Evolutionary conservation across 371 early-diverging fungal genomes (phyloP), one percentile per base, ranked within the genome.

Genomic region (Syncephalastrum monosporum): DNA sequence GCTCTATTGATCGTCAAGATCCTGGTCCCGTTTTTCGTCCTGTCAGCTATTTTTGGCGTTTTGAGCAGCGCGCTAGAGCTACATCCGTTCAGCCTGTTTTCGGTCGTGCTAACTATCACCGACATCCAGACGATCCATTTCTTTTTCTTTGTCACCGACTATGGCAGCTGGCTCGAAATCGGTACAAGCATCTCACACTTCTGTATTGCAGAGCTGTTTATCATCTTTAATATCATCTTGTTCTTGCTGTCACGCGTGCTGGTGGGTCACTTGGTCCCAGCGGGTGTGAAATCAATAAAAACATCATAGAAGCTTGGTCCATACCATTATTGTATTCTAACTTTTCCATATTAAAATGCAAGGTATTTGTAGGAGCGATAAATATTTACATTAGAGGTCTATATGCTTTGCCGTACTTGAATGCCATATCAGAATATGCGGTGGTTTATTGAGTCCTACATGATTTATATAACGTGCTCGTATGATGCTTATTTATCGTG

Each of bases 81-180:
- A 21, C 91, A 91, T 5, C 82, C 95, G 3, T 92, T 95, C 69
- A 83, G 89, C 12, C 64, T 96, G 49, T 92, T 93, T 70, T 70
- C 95, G 60, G 63, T 91, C 29, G 94, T 91, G 16, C 74, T 96
- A 50, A 82, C 86, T 42, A 90, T 93, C 8, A 90, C 91, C 1
- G 98, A 97, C 70, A 77, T 95, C 3, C 92, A 94, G 85, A 96
- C 98, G 0, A 83, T 97, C 56, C 93, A 94, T 74, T 97, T 97
- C 62, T 97, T 97, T 69, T 97, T 88, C 65, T 77, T 94, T 53
- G 96, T 97, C 5, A 71, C 88, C 17, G 97, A 96, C 68, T 82
- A 87, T 61, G 98, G 98, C 25, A 88, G 89, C 53, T 96, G 98
- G 98, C 77, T 97, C 25, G 98, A 96, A 67, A 96, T 97, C 60